phyloP scores from a whole-genome alignment of 768 basidiomycete species.

The Rhodocollybia butyracea region DNA sequence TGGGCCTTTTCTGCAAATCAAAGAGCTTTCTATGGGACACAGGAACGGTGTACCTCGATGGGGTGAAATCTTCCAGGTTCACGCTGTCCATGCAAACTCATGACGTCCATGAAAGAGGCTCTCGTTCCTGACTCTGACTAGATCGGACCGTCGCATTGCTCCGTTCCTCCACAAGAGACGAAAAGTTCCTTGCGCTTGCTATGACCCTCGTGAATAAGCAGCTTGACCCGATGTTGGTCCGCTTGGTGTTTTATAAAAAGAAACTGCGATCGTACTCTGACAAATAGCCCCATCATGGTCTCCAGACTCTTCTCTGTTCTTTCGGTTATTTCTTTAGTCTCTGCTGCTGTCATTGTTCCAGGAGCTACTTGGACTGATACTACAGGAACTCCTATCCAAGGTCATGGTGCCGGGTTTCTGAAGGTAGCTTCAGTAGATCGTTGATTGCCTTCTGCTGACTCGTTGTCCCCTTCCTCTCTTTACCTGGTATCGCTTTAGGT shows the following conservation, averaged over 20 bases:
- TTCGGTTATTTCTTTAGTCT: slow-evolving; percentile 14
- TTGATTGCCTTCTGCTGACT: no score
- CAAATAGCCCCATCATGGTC: background rate
- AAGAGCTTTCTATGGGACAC: no score
- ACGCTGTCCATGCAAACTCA: background rate
- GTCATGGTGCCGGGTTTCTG: slow-evolving; percentile 58
- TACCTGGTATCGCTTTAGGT: slow-evolving; percentile 28
- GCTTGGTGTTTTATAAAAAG: background rate
- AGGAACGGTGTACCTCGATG: no score
- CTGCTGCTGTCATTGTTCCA: slow-evolving; percentile 49
- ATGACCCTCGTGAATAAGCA: background rate
- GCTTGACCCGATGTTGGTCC: background rate
- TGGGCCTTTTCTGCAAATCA: no score
- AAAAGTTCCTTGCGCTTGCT: background rate
- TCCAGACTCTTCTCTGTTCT: slow-evolving; percentile 11
- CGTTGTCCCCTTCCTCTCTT: background rate
- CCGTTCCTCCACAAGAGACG: background rate
- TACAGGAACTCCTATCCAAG: slow-evolving; percentile 58
- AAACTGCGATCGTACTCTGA: background rate
- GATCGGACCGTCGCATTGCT: background rate
- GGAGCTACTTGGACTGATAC: slow-evolving; percentile 64
- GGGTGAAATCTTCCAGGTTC: no score
- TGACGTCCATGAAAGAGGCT: no score
- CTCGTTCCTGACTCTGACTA: no score
- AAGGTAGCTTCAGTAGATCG: slow-evolving; percentile 45